Percentiles rank a stretch among this genome's conserved stretches.
Conservation (phyloP, 164 flowering plant species). For the Buxus sempervirens region DNA sequence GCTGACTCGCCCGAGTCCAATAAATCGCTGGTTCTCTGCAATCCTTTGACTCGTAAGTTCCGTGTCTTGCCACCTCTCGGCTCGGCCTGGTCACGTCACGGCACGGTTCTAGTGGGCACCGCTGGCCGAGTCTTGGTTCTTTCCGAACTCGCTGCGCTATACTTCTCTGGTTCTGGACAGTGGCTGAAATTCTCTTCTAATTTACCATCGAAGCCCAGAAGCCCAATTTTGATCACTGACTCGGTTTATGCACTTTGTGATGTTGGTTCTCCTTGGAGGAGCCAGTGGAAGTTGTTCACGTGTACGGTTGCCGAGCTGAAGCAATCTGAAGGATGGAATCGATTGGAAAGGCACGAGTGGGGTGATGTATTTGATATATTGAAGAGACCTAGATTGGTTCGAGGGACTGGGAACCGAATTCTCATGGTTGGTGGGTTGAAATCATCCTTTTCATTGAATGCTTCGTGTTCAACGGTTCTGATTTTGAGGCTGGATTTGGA, state of each 20-base stretch:
- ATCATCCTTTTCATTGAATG: constrained; percentile 61
- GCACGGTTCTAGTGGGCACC: constrained; percentile 63
- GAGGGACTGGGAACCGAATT: constrained; percentile 41
- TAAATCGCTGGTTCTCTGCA: constrained; percentile 63
- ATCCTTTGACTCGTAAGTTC: constrained; percentile 64
- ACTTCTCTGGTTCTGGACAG: constrained; percentile 31
- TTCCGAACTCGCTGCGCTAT: constrained; percentile 72
- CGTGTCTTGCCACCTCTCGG: constrained; percentile 72
- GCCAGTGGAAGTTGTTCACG: constrained; percentile 75
- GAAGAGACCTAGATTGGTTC: constrained; percentile 73
- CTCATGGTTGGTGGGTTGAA: constrained; percentile 87
- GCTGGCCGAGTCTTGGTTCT: constrained; percentile 58
- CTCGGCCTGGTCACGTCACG: constrained; percentile 97
- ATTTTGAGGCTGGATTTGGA: constrained; percentile 77
- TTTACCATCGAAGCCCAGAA: constrained; percentile 78
- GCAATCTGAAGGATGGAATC: constrained; percentile 42
- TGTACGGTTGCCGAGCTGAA: constrained; percentile 27
- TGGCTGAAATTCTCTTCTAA: constrained; percentile 82
- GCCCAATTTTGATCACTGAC: constrained; percentile 58
- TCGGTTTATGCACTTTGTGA: constrained; percentile 68
- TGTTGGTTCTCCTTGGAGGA: constrained; percentile 88
- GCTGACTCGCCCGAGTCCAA: constrained; percentile 38
- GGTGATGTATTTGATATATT: constrained; percentile 86
- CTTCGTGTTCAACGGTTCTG: constrained; percentile 72
- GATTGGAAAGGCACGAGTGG: constrained; percentile 79